Percentiles rank a stretch among this genome's conserved stretches.
Evolutionary conservation across 768 basidiomycete genomes (phyloP).

Genomic region (Pulveroboletus frians): DNA sequence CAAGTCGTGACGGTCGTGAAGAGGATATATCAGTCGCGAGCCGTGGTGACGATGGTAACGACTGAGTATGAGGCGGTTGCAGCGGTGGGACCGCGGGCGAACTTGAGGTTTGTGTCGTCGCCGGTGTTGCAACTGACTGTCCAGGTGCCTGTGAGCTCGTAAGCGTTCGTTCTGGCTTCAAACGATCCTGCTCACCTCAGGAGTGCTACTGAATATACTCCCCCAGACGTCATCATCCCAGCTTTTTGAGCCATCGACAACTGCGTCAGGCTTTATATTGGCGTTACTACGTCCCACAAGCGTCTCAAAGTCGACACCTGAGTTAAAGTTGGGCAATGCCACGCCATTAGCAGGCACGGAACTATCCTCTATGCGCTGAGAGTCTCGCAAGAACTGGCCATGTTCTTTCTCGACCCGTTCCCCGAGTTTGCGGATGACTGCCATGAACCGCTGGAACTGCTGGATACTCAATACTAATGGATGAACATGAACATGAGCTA

Average conservation of each 20-base stretch:
- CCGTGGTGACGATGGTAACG: constrained; percentile 37
- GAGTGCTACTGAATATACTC: constrained; percentile 54
- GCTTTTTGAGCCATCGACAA: constrained; percentile 35
- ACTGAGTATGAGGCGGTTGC: constrained; percentile 27
- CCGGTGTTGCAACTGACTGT: constrained; percentile 11
- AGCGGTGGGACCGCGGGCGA: constrained; percentile 8
- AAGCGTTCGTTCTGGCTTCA: not conserved
- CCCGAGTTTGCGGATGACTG: constrained; percentile 67
- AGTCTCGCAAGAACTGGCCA: constrained; percentile 85
- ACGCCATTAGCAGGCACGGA: constrained; percentile 47
- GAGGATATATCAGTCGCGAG: constrained; percentile 26
- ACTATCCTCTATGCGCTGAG: constrained; percentile 82
- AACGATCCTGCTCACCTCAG: constrained; percentile 18
- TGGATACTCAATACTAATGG: constrained; percentile 64
- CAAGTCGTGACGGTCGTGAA: constrained; percentile 37
- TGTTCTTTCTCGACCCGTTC: constrained; percentile 93
- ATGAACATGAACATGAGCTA: constrained; percentile 1
- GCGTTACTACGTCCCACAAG: constrained; percentile 62
- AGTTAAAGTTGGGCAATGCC: constrained; percentile 33
- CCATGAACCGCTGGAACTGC: constrained; percentile 94
- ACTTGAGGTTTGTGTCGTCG: constrained; percentile 12
- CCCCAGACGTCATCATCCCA: constrained; percentile 90
- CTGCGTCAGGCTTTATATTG: constrained; percentile 42
- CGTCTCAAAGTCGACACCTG: constrained; percentile 78
- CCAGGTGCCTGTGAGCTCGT: constrained; percentile 14